Percentiles rank a stretch among this genome's conserved stretches.
phyloP scores from a whole-genome alignment of 164 flowering plant species.

The Vitis rupestris region DNA sequence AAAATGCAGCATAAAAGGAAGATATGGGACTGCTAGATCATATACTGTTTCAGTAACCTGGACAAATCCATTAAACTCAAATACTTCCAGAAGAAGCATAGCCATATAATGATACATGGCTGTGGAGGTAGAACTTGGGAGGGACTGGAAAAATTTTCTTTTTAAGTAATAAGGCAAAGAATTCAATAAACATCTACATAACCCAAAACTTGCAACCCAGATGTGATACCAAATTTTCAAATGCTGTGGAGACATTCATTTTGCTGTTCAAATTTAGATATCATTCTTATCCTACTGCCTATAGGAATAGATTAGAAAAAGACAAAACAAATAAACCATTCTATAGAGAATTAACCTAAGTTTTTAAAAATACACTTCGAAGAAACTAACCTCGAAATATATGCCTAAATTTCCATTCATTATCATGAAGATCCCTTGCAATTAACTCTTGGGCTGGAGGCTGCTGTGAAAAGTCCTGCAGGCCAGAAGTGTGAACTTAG shows the following conservation, averaged over 20 bases:
- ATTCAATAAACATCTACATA: neutral
- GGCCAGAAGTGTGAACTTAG: slow-evolving; percentile 8
- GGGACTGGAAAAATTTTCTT: neutral
- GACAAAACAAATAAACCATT: neutral
- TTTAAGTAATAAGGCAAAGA: neutral
- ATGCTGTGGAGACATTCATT: neutral
- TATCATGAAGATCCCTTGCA: slow-evolving; percentile 90
- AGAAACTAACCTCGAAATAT: slow-evolving; percentile 76
- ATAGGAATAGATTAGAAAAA: too few species aligned
- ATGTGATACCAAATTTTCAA: neutral
- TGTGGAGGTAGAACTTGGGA: neutral
- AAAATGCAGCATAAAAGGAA: too few species aligned
- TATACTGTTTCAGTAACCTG: too few species aligned
- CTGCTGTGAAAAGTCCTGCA: slow-evolving; percentile 86
- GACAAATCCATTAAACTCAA: too few species aligned
- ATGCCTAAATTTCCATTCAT: slow-evolving; percentile 94
- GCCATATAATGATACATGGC: neutral
- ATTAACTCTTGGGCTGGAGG: slow-evolving; percentile 93
- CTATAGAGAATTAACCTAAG: neutral
- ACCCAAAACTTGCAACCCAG: neutral
- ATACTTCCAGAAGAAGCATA: neutral
- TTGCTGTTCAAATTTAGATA: too few species aligned
- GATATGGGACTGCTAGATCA: too few species aligned
- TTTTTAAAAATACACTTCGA: neutral
- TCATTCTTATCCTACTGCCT: too few species aligned